Percentiles rank a stretch among this genome's conserved stretches.
These are phyloP conservation scores for Sonneratia alba DNA, from an alignment of 345 rosid species.

Conservation along the genomic window DNA sequence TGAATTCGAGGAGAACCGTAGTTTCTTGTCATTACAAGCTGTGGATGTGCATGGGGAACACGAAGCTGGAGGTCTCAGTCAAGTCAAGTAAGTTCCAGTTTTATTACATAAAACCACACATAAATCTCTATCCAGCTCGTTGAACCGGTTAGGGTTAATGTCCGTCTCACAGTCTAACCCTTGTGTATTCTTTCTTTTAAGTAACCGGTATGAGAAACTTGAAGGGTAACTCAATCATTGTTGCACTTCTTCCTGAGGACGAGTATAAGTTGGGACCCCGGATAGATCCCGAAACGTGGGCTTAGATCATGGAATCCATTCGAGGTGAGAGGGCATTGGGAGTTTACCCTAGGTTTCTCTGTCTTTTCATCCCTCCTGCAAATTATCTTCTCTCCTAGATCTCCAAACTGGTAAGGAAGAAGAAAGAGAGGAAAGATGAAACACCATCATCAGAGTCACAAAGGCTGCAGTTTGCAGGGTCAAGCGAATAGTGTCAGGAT, in stretches of 20 bases:
- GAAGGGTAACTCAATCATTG: too few relatives aligned
- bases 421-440: background rate
- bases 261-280: too few relatives aligned
- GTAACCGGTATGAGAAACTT: too few relatives aligned
- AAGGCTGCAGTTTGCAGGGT: background rate
- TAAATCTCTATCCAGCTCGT: background rate
- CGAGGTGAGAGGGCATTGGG: too few relatives aligned
- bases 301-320: too few relatives aligned
- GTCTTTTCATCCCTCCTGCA: background rate
- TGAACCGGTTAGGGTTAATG: background rate
- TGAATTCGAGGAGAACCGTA: too few relatives aligned
- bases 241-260: background rate
- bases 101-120: background rate
- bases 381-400: background rate
- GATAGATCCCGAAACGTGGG: background rate
- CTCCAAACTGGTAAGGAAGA: background rate
- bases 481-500: constrained; percentile 2
- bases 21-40: background rate
- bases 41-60: background rate
- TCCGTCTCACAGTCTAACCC: background rate
- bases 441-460: constrained; percentile 2
- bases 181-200: background rate
- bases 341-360: background rate
- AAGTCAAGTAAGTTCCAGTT: background rate
- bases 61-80: background rate